These are phyloP conservation scores for Kwoniella mangroviensis DNA, from an alignment of 768 basidiomycete species.

Conservation along the genomic window DNA sequence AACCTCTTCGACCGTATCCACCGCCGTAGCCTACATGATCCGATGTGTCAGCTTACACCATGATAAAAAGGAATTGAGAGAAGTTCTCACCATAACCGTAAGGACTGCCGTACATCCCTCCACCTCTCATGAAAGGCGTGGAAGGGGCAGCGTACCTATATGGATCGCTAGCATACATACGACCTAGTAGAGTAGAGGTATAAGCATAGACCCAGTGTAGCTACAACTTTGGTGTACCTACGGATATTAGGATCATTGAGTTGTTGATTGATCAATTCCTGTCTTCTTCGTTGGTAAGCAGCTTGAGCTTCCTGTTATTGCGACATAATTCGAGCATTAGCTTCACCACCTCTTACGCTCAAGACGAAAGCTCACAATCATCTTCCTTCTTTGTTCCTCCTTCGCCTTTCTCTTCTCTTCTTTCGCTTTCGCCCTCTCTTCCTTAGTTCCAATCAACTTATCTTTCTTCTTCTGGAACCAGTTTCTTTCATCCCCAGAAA, in stretches of 20 bases:
- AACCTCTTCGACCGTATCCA: conserved; percentile 32
- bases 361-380: conserved; percentile 17
- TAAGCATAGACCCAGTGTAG: neutral
- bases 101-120: conserved; percentile 29
- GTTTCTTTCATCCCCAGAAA: conserved; percentile 30
- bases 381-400: conserved; percentile 42
- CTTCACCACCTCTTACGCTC: neutral
- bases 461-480: conserved; percentile 49
- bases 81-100: conserved; percentile 50
- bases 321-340: neutral
- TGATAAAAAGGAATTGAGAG: neutral
- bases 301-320: conserved; percentile 33
- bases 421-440: conserved; percentile 31
- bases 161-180: conserved; percentile 39
- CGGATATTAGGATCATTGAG: conserved; percentile 42
- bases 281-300: conserved; percentile 37
- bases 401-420: conserved; percentile 37
- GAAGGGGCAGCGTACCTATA: conserved; percentile 43
- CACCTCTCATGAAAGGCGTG: conserved; percentile 31
- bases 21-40: conserved; percentile 29
- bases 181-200: conserved; percentile 20
- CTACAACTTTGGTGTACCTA: conserved; percentile 20
- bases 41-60: neutral
- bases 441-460: conserved; percentile 46
- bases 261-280: conserved; percentile 39